Conservation (phyloP, 2,329 filamentous ascomycete genomes). For the Tympanopsis confertula region DNA sequence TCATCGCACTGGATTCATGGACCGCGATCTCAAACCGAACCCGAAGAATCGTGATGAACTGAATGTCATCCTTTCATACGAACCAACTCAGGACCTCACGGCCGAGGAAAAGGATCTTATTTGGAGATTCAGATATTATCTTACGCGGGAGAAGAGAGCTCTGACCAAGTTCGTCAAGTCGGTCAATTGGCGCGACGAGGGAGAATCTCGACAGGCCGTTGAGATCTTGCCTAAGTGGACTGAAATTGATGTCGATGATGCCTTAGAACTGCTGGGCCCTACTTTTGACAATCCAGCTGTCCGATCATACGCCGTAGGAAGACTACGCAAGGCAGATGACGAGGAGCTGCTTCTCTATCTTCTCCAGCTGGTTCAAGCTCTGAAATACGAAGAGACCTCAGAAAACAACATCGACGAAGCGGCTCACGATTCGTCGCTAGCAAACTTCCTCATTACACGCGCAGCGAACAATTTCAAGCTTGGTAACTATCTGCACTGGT, state of each 20-base stretch:
- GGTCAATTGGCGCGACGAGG: constrained; percentile 80
- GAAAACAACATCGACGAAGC: constrained; percentile 48
- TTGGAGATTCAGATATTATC: constrained; percentile 93
- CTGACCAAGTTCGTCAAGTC: constrained; percentile 97
- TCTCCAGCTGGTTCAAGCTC: constrained; percentile 83
- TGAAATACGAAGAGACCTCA: constrained; percentile 80
- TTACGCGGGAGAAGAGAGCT: constrained; percentile 82
- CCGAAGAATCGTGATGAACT: constrained; percentile 90
- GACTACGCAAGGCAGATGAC: constrained; percentile 83
- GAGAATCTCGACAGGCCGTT: constrained; percentile 78
- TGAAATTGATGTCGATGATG: constrained; percentile 93
- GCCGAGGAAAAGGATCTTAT: constrained; percentile 90
- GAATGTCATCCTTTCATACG: constrained; percentile 81
- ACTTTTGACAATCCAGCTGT: constrained; percentile 83
- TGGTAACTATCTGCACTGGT: constrained; percentile 96
- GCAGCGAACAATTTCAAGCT: constrained; percentile 81
- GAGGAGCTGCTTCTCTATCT: constrained; percentile 84
- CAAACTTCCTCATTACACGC: constrained; percentile 76
- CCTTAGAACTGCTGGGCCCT: constrained; percentile 82
- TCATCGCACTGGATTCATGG: constrained; percentile 79
- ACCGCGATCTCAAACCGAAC: constrained; percentile 91
- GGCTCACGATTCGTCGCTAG: constrained; percentile 69
- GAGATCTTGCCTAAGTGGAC: constrained; percentile 88
- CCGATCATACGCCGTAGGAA: constrained; percentile 83
- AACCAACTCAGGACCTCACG: constrained; percentile 77